Evolutionary conservation across 1,139 yeast species (phyloP).

Genomic region (Candida sp.): DNA sequence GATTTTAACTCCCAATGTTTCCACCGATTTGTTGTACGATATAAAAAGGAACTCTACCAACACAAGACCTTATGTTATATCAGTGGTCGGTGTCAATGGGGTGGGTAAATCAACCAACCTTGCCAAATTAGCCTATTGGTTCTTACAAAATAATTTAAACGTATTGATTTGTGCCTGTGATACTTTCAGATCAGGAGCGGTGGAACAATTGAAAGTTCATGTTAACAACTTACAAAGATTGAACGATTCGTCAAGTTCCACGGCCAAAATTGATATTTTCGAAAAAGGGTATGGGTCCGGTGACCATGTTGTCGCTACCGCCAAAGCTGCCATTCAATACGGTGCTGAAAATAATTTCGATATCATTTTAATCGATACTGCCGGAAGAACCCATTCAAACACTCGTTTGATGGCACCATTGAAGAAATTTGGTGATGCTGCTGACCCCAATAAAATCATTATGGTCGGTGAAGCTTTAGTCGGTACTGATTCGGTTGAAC

Average conservation of each 20-base stretch:
- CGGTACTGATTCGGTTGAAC: constrained; percentile 96
- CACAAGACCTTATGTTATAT: constrained; percentile 81
- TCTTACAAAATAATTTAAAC: constrained; percentile 80
- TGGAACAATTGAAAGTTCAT: constrained; percentile 92
- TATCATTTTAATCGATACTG: constrained; percentile 92
- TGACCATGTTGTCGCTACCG: constrained; percentile 87
- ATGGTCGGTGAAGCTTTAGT: constrained; percentile 99
- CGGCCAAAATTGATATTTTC: constrained; percentile 68
- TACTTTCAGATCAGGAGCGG: constrained; percentile 97
- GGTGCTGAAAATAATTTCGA: constrained; percentile 60
- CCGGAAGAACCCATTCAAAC: constrained; percentile 96
- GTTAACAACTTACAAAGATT: constrained; percentile 73
- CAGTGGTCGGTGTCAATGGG: constrained; percentile 97
- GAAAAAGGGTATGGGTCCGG: constrained; percentile 98
- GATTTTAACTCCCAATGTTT: constrained; percentile 87
- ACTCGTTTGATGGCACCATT: constrained; percentile 94
- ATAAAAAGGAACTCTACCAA: constrained; percentile 50
- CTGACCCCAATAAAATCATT: constrained; percentile 92
- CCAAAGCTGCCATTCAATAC: constrained; percentile 86
- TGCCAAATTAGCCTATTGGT: constrained; percentile 95
- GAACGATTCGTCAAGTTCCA: constrained; percentile 31
- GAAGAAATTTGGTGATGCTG: constrained; percentile 93
- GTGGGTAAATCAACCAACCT: constrained; percentile 96
- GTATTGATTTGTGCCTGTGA: constrained; percentile 97
- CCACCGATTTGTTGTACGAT: constrained; percentile 83